These are phyloP conservation scores for Escallonia rubra DNA, from an alignment of 129 eudicot genomes.

Conservation along the genomic window DNA sequence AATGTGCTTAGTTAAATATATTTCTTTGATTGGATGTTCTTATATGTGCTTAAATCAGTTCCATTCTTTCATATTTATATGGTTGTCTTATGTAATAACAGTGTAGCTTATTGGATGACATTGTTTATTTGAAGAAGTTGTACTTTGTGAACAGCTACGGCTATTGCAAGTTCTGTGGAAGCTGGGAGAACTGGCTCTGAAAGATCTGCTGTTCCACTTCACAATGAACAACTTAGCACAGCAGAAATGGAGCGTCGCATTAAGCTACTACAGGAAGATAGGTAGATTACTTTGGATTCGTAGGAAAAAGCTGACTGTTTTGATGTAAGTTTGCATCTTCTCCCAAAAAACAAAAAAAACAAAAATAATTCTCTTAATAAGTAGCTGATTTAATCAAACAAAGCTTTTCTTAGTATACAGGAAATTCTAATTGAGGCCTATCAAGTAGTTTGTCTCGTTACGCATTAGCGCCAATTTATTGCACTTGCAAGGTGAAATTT, in stretches of 20 bases:
- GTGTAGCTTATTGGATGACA: constrained; percentile 15
- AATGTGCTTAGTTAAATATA: too few relatives aligned
- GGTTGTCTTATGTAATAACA: constrained; percentile 3
- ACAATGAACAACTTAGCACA: constrained; percentile 57
- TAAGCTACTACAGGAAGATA: constrained; percentile 71
- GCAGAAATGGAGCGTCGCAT: constrained; percentile 78
- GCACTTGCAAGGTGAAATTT: too few relatives aligned
- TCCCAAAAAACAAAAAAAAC: too few relatives aligned
- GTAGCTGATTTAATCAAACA: too few relatives aligned
- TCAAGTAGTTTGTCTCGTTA: too few relatives aligned
- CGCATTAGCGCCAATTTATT: too few relatives aligned
- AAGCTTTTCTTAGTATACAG: too few relatives aligned
- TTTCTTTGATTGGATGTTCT: too few relatives aligned
- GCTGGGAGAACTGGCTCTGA: constrained; percentile 34
- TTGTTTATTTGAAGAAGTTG: constrained; percentile 15
- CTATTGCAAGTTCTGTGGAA: constrained; percentile 44
- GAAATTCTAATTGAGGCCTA: too few relatives aligned
- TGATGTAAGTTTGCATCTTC: not conserved
- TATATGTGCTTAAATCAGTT: not conserved
- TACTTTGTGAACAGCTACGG: constrained; percentile 46
- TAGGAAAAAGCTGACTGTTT: not conserved
- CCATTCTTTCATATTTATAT: not conserved
- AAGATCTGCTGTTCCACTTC: constrained; percentile 33
- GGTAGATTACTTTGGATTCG: constrained; percentile 29
- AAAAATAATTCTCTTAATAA: too few relatives aligned